Evolutionary conservation across 2,329 filamentous ascomycete genomes (phyloP), one percentile per base, ranked within the genome.

Genomic region (Teratosphaeria gauchensis): DNA sequence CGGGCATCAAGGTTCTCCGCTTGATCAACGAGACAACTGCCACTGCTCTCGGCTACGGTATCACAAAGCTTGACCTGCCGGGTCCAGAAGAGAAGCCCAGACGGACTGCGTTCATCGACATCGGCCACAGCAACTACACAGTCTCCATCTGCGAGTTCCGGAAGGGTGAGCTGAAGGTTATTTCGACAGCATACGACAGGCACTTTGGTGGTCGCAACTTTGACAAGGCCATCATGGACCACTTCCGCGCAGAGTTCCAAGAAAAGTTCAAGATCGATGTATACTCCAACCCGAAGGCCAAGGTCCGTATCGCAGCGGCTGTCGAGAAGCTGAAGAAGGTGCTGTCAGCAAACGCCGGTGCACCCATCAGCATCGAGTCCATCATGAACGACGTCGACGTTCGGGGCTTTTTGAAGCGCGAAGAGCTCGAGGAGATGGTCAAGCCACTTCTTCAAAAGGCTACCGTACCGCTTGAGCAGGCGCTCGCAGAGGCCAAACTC

Each of bases 261-360:
- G 89, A 90, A 77, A 96, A 95, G 77, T 95, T 90, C 85, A 96
- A 95, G 83, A 89, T 97, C 68, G 92, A 97, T 74, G 92, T 99
- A 78, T 84, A 86, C 76, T 86, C 84, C 66, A 94, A 97, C 79
- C 84, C 86, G 65, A 96, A 96, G 80, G 94, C 92, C 60, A 84
- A 87, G 75, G 85, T 92, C 66, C 90, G 94, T 74, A 89, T 95
- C 68, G 83, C 89, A 51, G 86, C 90, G 62, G 91, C 89, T 59
- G 91, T 92, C 58, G 94, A 99, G 83, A 96, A 96, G 83, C 80
- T 95, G 73, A 99, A 99, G 87, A 97, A 97, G 85, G 87, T 97
- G 58, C 81, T 99, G 58, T 97, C 92, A 38, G 94, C 94, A 73
- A 97, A 97, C 79, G 88, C 92, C 67, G 84, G 88, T 72, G 91